Base-by-base conservation (phyloP, 345 rosid genomes). In the Sonneratia alba region DNA sequence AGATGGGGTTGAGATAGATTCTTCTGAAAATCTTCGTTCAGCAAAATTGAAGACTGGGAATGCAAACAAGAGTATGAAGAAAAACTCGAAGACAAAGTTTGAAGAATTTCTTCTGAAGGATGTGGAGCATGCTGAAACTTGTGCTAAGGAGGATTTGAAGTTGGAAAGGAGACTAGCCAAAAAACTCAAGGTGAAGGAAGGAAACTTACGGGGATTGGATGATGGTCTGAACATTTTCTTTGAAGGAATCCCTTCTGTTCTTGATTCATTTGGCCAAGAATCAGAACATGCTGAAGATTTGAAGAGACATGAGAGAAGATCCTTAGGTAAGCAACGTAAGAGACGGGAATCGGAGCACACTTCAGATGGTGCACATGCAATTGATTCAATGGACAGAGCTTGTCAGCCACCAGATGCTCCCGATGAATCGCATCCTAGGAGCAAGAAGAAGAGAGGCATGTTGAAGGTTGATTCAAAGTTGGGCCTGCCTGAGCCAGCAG, bases 161-260 rank as follows among this genome's bases (percentile, higher is more conserved):
- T 47, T 90, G 76, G 99, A 95, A 79, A 92, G 79, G 78, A 89
- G 79, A 76, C 93, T 95, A 48, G 96, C 93, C 11, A 92, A 87
- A 91, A 92, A 85, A 79, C 93, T 95, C 71, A 92, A 86, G 80
- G 87, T 86, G 66, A 95, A 95, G 72, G 79, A 71, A 37, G 91
- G 96, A 22, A 85, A 84, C 73, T 74, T 92, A 77, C 78, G 88
- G 77, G 92, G 90, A 36, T 66, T 70, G 69, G 90, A 90, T 76
- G 99, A 92, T 79, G 89, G 83, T 32, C 71, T 95, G 53, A 83
- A 85, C 75, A 42, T 67, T 36, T 76, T 90, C 37, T 70, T 92
- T 32, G 83, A 81, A 76, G 93, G 84, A 14, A 75, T 80, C 70
- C 79, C 86, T 32, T 83, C 92, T 68, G 51, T 56, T 61, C 66